Percentiles rank a stretch among this genome's conserved stretches.
phyloP scores from a whole-genome alignment of 495 filamentous ascomycete genomes.

The Penicillium robsamsonii region DNA sequence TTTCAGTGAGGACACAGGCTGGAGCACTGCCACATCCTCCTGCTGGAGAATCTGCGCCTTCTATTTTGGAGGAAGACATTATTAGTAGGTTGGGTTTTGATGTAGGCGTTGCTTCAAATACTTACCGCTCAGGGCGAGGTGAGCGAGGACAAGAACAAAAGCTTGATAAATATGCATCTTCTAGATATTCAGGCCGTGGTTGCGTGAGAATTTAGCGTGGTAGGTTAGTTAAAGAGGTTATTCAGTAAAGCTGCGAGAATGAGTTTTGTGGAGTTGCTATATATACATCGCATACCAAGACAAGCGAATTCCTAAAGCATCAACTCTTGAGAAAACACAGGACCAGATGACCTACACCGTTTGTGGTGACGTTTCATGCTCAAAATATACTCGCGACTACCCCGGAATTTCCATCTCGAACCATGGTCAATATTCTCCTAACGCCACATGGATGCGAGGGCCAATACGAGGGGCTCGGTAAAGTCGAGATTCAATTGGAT shows the following conservation, averaged over 20 bases:
- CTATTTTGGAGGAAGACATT: background rate
- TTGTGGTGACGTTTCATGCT: background rate
- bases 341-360: constrained; percentile 22
- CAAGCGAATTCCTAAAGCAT: background rate
- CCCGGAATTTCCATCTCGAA: constrained; percentile 1
- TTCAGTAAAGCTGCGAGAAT: background rate
- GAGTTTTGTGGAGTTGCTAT: background rate
- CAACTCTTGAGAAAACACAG: background rate
- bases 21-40: constrained; percentile 24
- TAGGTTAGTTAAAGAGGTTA: background rate
- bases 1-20: constrained; percentile 32
- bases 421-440: background rate
- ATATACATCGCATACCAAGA: constrained; percentile 3
- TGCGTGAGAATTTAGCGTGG: too few relatives aligned
- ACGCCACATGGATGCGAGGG: constrained; percentile 6
- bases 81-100: background rate
- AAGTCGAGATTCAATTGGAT: background rate
- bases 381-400: constrained; percentile 1
- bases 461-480: constrained; percentile 1
- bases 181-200: background rate
- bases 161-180: constrained; percentile 18
- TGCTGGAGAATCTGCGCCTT: constrained; percentile 7
- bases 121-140: constrained; percentile 16
- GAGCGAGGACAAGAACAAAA: constrained; percentile 4
- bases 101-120: background rate